Conservation (phyloP, 2,329 filamentous ascomycete species). For the Phialophora expanda region DNA sequence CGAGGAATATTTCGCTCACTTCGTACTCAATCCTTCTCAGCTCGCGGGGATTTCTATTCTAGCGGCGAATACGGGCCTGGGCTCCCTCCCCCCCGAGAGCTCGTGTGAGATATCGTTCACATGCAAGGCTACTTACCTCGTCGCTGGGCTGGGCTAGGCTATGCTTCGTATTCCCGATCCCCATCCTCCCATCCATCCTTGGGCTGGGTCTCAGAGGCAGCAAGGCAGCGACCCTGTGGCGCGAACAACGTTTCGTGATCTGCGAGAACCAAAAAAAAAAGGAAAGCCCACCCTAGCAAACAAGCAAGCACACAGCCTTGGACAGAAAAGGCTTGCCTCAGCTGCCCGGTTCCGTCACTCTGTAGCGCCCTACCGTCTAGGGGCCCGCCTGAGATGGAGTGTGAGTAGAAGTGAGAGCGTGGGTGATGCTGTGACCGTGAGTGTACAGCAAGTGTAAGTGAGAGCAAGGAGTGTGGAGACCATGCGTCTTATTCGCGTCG, state of each 20-base stretch:
- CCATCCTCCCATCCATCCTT: neutral
- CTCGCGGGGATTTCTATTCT: neutral
- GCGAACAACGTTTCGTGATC: neutral
- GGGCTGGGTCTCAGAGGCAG: neutral
- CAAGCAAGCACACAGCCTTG: neutral
- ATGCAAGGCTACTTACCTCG: conserved; percentile 1
- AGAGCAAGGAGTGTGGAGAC: neutral
- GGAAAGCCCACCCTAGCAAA: too few species aligned
- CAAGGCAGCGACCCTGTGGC: neutral
- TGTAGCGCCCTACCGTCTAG: neutral
- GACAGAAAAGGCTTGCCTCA: neutral
- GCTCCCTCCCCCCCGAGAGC: too few species aligned
- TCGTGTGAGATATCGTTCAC: neutral
- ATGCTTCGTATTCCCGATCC: neutral
- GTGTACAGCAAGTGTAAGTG: too few species aligned
- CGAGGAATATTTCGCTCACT: too few species aligned
- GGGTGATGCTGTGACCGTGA: neutral
- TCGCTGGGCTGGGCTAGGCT: too few species aligned
- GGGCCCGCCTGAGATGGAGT: neutral
- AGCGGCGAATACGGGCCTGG: neutral
- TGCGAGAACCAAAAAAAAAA: too few species aligned
- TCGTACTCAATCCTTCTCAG: too few species aligned
- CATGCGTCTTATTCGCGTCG: neutral
- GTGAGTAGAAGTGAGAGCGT: neutral
- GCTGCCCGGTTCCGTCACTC: neutral